Percentiles rank a stretch among this genome's conserved stretches.
These are phyloP conservation scores for Penicillium sclerotiorum DNA, from an alignment of 2,329 filamentous ascomycete genomes.

Conservation along the genomic window DNA sequence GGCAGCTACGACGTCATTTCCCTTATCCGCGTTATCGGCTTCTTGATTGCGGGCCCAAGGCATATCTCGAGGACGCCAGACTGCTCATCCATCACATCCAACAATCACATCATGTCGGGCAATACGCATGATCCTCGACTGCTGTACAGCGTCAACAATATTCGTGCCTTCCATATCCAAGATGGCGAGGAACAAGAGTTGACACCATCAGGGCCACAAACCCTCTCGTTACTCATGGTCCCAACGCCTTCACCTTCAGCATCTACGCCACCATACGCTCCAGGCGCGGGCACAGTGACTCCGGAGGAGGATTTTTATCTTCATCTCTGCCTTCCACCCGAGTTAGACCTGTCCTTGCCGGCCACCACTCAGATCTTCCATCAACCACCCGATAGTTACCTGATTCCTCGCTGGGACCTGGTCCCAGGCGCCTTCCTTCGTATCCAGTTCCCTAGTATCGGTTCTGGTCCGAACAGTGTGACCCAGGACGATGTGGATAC, in stretches of 20 bases:
- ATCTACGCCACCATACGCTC: conserved; percentile 47
- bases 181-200: conserved; percentile 82
- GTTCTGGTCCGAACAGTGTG: conserved; percentile 64
- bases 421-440: conserved; percentile 89
- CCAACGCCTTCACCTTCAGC: conserved; percentile 76
- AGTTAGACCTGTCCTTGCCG: conserved; percentile 89
- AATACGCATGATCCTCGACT: conserved; percentile 40
- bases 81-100: neutral
- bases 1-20: conserved; percentile 20
- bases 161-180: conserved; percentile 87
- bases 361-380: conserved; percentile 98
- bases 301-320: conserved; percentile 93
- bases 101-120: conserved; percentile 28
- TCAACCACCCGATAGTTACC: conserved; percentile 86
- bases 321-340: conserved; percentile 89
- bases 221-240: conserved; percentile 92
- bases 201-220: conserved; percentile 84
- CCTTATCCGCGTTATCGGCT: conserved; percentile 22
- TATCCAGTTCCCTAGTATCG: conserved; percentile 81
- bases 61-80: too few species aligned
- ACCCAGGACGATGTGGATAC: conserved; percentile 92
- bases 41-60: conserved; percentile 9
- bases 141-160: conserved; percentile 67
- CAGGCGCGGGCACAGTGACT: conserved; percentile 57
- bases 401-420: conserved; percentile 94